phyloP scores from a whole-genome alignment of 2,329 filamentous ascomycete species.

The Exophiala sp. region DNA sequence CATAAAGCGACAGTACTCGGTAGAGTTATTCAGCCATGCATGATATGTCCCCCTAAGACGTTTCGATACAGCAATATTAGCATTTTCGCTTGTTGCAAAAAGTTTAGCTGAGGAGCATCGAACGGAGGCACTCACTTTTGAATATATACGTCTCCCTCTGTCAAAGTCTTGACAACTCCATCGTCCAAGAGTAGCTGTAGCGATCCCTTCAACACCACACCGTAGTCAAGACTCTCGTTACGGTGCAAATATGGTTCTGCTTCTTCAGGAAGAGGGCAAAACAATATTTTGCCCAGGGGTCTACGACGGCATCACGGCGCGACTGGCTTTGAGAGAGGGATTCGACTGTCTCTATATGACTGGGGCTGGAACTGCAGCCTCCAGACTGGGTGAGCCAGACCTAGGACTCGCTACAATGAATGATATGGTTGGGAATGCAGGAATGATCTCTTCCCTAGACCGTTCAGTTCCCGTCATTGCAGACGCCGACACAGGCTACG shows the following conservation, averaged over 20 bases:
- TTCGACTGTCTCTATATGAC: slow-evolving; percentile 67
- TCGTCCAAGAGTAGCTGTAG: slow-evolving; percentile 31
- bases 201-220: slow-evolving; percentile 30
- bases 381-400: slow-evolving; percentile 49
- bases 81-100: not conserved
- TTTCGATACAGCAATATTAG: too few relatives aligned
- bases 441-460: slow-evolving; percentile 52
- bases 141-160: slow-evolving; percentile 30
- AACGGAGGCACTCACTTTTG: slow-evolving; percentile 18
- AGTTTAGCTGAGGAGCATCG: not conserved
- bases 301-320: slow-evolving; percentile 58
- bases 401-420: slow-evolving; percentile 50
- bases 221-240: slow-evolving; percentile 30
- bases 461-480: slow-evolving; percentile 50
- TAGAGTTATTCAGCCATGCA: slow-evolving; percentile 6
- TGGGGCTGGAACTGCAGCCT: slow-evolving; percentile 49
- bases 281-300: slow-evolving; percentile 53
- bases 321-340: slow-evolving; percentile 59
- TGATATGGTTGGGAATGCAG: slow-evolving; percentile 52
- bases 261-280: not conserved
- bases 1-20: slow-evolving; percentile 17
- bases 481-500: slow-evolving; percentile 54
- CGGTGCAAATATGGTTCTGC: slow-evolving; percentile 6
- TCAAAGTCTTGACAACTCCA: slow-evolving; percentile 26
- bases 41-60: slow-evolving; percentile 6